Base-by-base conservation (phyloP, 371 early-diverging fungal species). In the Actinomortierella ambigua region DNA sequence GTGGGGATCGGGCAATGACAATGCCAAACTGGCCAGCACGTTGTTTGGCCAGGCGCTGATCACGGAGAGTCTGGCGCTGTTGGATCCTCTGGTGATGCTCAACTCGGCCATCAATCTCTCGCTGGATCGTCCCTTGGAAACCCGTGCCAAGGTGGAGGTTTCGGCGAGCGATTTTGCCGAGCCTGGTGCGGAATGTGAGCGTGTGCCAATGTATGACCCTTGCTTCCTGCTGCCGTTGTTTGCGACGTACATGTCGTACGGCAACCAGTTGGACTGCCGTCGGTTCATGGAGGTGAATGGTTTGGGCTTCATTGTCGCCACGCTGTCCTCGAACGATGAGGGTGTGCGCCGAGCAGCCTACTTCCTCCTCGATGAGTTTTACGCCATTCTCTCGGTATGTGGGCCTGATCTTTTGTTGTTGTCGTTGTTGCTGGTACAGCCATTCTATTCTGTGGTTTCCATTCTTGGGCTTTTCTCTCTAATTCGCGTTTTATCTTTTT, bases 171-270 rank as follows among this genome's bases (percentile, higher is more conserved):
- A 66, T 27, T 65, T 57, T 46, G 44, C 26, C 9, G 65, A 67
- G 2, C 50, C 69, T 3, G 34, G 40, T 15, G 18, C 63, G 17
- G 56, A 62, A 26, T 50, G 39, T 14, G 39, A 60, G 23, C 41
- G 39, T 2, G 42, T 52, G 27, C 62, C 65, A 9, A 46, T 56
- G 23, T 94, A 93, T 58, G 92, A 93, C 63, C 82, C 86, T 29
- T 70, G 79, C 5, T 94, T 91, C 69, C 81, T 92, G 59, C 63
- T 92, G 22, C 91, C 93, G 1, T 71, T 92, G 15, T 84, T 91
- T 69, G 86, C 88, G 0, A 85, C 82, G 13, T 61, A 81, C 50
- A 75, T 92, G 29, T 70, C 85, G 15, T 75, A 75, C 26, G 87
- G 85, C 39, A 79, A 77, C 4, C 65, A 57, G 50, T 39, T 87